Conservation (phyloP, 345 rosid genomes). For the Citropsis articulata region DNA sequence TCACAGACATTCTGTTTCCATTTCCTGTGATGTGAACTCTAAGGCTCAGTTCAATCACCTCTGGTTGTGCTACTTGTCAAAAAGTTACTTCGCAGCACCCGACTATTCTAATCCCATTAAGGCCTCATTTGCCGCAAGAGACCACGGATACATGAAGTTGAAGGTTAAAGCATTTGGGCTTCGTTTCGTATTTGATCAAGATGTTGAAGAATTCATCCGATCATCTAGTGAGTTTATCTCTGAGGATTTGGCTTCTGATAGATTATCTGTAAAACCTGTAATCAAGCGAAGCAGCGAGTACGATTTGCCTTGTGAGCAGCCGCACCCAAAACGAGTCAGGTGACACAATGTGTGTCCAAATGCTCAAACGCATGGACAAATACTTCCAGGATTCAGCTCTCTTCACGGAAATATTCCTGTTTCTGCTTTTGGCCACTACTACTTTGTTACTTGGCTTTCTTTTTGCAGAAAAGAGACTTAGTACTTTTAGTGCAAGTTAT, state of each 20-base stretch:
- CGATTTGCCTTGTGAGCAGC: neutral
- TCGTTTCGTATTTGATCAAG: neutral
- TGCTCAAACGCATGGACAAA: neutral
- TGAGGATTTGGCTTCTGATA: neutral
- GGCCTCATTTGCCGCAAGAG: neutral
- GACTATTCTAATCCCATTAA: neutral
- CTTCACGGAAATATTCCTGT: neutral
- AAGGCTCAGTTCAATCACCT: neutral
- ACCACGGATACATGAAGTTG: neutral
- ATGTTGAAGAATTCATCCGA: neutral
- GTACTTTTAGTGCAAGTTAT: neutral
- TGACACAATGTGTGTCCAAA: neutral
- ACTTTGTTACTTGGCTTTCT: neutral
- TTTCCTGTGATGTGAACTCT: neutral
- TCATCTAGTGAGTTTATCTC: neutral
- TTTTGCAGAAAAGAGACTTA: neutral
- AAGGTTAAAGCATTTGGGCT: neutral
- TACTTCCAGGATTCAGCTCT: conserved; percentile 11
- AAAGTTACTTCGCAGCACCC: neutral
- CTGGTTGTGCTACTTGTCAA: neutral
- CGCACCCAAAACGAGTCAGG: neutral
- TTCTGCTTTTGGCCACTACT: neutral
- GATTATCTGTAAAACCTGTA: neutral
- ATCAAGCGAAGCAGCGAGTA: neutral
- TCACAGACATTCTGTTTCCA: neutral